Evolutionary conservation across 306 rosid genomes (phyloP), one percentile per base, ranked within the genome.

Genomic region (Acmispon strigosus): DNA sequence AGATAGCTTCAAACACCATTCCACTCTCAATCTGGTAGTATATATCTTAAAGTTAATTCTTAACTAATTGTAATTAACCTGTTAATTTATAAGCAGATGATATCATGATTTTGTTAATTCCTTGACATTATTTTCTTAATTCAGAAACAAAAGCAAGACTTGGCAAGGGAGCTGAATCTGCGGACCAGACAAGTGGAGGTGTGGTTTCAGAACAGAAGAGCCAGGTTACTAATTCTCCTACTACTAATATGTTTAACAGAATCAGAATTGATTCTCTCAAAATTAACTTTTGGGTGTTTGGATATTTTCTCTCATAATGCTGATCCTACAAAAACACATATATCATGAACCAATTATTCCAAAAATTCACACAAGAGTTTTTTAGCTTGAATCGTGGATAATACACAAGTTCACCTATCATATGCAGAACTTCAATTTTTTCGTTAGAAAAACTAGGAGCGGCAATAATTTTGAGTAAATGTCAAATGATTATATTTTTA

Each of bases 201-300:
- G 62, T 94, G 99, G 99, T 91, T 94, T 76, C 99, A 94, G 67
- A 94, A 94, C 80, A 77, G 99, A 34, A 86, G 99, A 76, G 99
- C 99, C 18, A 91, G 97, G 99, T 92, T 61, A 3, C 4, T 50
- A 4, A 32, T 66, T 47, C 37, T 16, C 47, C 13, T 19, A 20
- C 52, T 22, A 12, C 6, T 2, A 11, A 6, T 2, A 8, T 54
- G 41, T 27, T 27, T 27, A 2, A 27, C 32, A 2, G 4, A 2
- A 27, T 0, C 3, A 27, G 32, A 27, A 27, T 27, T 27, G 32
- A 27, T 27, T 22, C 24, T 22, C 24, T 2, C n/a, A n/a, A n/a
- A n/a, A n/a, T n/a, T n/a, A n/a, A n/a, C n/a, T n/a, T n/a, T n/a
- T n/a, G n/a, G n/a, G n/a, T n/a, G n/a, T n/a, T n/a, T n/a, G n/a